Evolutionary conservation across 306 rosid genomes (phyloP).

Genomic region (Rubus idaeus): DNA sequence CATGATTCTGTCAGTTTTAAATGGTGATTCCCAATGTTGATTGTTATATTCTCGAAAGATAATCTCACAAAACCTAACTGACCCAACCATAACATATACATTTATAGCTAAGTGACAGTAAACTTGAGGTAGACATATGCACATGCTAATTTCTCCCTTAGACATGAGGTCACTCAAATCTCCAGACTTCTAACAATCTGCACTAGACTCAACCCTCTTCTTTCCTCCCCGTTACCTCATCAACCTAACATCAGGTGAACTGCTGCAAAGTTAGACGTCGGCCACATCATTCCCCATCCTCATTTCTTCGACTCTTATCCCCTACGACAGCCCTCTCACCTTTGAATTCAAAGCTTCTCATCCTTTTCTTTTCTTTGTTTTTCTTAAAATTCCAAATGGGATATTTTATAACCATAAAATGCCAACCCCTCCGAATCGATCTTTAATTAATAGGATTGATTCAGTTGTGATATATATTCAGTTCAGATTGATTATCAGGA

Average conservation of each 20-base stretch:
- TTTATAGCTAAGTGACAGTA: not conserved
- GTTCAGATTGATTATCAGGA: not conserved
- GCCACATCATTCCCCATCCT: not conserved
- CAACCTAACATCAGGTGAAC: not conserved
- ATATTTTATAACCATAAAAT: not conserved
- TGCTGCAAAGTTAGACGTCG: not conserved
- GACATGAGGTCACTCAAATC: not conserved
- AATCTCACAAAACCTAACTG: not conserved
- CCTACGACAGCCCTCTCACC: not conserved
- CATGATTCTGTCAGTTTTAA: not conserved
- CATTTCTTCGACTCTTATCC: not conserved
- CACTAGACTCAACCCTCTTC: not conserved
- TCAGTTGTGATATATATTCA: not conserved
- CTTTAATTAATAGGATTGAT: not conserved
- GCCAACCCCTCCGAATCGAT: not conserved
- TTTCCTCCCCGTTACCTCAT: not conserved
- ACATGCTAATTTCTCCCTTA: not conserved
- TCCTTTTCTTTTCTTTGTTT: not conserved
- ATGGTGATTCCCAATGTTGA: not conserved
- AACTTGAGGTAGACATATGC: conserved; percentile 4
- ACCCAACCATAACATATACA: not conserved
- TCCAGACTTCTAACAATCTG: not conserved
- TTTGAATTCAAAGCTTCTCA: not conserved
- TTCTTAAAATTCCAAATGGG: not conserved
- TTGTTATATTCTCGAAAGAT: not conserved